Evolutionary conservation across 2,329 filamentous ascomycete genomes (phyloP).

Genomic region (Chrysosporium keratinophilum): DNA sequence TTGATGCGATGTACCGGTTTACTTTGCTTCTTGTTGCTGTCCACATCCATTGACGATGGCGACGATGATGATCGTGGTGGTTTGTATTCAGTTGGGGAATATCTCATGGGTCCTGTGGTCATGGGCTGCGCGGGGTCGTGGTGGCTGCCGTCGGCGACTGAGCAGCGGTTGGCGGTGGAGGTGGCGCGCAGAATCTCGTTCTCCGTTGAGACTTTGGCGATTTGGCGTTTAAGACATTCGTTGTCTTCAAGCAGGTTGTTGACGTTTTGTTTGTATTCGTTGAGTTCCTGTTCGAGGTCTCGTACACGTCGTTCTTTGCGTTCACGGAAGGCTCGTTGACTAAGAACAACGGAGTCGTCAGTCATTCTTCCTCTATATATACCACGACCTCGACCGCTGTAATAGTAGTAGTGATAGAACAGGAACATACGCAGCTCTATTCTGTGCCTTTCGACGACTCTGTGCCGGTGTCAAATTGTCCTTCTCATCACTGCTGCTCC

Average conservation of each 20-base stretch:
- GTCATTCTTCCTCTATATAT: not conserved
- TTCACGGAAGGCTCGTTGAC: conserved; percentile 91
- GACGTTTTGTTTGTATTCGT: conserved; percentile 62
- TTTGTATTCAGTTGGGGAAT: conserved; percentile 62
- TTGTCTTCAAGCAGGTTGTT: conserved; percentile 69
- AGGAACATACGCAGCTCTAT: conserved; percentile 56
- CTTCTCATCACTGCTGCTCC: conserved; percentile 46
- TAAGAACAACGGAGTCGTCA: conserved; percentile 32
- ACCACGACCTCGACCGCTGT: too few species aligned
- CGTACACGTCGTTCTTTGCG: conserved; percentile 91
- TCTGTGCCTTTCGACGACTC: conserved; percentile 58
- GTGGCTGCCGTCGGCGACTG: conserved; percentile 9
- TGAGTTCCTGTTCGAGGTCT: conserved; percentile 80
- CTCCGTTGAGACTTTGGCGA: conserved; percentile 76
- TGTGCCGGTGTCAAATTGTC: conserved; percentile 45
- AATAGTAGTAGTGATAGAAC: not conserved
- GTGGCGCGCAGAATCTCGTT: conserved; percentile 88
- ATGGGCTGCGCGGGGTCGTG: conserved; percentile 29
- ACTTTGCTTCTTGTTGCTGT: conserved; percentile 25
- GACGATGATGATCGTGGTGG: not conserved
- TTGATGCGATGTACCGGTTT: conserved; percentile 54
- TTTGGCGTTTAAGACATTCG: conserved; percentile 69
- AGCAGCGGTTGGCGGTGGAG: conserved; percentile 39
- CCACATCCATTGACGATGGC: too few species aligned
- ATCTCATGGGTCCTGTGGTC: conserved; percentile 58